A percentile compares a stretch with the other conserved stretches of the same genome.
These are phyloP conservation scores for Penicillium samsonianum DNA, from an alignment of 495 filamentous ascomycete species.

Conservation along the genomic window DNA sequence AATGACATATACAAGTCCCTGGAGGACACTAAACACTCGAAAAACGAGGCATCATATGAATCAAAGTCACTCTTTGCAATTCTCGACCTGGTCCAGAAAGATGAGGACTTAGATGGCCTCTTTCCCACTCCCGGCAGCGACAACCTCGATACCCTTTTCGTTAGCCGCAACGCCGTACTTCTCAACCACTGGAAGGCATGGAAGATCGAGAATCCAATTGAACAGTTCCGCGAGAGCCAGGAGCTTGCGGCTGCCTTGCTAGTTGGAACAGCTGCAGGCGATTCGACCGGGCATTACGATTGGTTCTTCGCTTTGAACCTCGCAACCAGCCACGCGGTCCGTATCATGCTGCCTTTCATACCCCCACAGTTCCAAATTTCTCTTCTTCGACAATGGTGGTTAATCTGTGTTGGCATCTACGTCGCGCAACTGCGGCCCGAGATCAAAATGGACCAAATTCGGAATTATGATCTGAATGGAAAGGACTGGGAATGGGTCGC, in stretches of 20 bases:
- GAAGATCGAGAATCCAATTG: slow-evolving; percentile 62
- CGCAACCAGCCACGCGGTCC: slow-evolving; percentile 82
- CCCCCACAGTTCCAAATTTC: slow-evolving; percentile 69
- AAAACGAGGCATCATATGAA: slow-evolving; percentile 45
- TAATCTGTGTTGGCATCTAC: slow-evolving; percentile 76
- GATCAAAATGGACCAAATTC: slow-evolving; percentile 64
- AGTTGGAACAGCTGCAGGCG: slow-evolving; percentile 52
- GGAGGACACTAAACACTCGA: slow-evolving; percentile 68
- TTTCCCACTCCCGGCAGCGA: slow-evolving; percentile 58
- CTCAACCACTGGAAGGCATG: slow-evolving; percentile 89
- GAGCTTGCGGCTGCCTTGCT: slow-evolving; percentile 73
- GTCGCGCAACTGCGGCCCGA: slow-evolving; percentile 70
- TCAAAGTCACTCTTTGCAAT: slow-evolving; percentile 65
- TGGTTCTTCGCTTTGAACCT: slow-evolving; percentile 83
- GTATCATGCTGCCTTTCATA: slow-evolving; percentile 78
- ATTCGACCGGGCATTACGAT: slow-evolving; percentile 57
- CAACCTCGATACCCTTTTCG: slow-evolving; percentile 68
- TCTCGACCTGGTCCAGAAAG: slow-evolving; percentile 55
- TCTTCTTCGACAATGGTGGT: slow-evolving; percentile 84
- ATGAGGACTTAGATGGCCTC: slow-evolving; percentile 55
- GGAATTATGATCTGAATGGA: slow-evolving; percentile 57
- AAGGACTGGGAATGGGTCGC: slow-evolving; percentile 77
- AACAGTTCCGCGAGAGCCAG: slow-evolving; percentile 77
- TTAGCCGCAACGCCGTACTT: slow-evolving; percentile 65
- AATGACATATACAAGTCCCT: slow-evolving; percentile 75